Percentiles rank a stretch among this genome's conserved stretches.
Conservation (phyloP, 352 stramenopile genomes). For the Halophytophthora batemanensis region DNA sequence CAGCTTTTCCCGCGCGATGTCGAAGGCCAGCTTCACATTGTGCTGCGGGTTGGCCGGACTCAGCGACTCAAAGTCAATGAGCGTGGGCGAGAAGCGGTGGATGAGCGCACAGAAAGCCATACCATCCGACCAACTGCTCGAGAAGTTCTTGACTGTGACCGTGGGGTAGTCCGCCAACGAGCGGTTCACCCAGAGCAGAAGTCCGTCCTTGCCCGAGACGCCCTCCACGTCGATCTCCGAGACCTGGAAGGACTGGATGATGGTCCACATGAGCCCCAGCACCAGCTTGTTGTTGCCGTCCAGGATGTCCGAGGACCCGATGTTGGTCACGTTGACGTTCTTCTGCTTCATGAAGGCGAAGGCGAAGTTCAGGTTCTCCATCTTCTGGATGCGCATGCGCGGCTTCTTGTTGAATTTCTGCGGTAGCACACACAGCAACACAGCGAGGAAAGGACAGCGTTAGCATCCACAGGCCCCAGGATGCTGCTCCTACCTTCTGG, state of each 20-base stretch:
- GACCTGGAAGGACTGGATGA: slow-evolving; percentile 90
- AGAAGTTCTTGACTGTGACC: slow-evolving; percentile 89
- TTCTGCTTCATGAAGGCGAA: slow-evolving; percentile 89
- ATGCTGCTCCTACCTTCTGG: neutral
- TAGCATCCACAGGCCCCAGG: neutral
- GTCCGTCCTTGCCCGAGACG: slow-evolving; percentile 88
- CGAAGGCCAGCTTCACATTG: slow-evolving; percentile 84
- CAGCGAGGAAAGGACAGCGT: neutral
- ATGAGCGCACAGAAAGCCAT: slow-evolving; percentile 91
- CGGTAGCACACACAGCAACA: slow-evolving; percentile 2
- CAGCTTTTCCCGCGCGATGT: slow-evolving; percentile 81
- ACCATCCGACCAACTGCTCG: slow-evolving; percentile 80
- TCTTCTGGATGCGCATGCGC: slow-evolving; percentile 92
- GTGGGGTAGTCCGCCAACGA: slow-evolving; percentile 82
- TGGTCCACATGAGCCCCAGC: slow-evolving; percentile 90
- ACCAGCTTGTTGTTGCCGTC: slow-evolving; percentile 91
- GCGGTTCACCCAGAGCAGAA: slow-evolving; percentile 89
- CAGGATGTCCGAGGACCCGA: slow-evolving; percentile 90
- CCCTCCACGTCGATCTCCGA: slow-evolving; percentile 85
- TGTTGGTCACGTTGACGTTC: slow-evolving; percentile 89
- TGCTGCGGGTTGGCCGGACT: slow-evolving; percentile 56
- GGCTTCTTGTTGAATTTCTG: slow-evolving; percentile 92
- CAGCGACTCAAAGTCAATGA: slow-evolving; percentile 82
- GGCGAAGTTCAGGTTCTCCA: slow-evolving; percentile 91
- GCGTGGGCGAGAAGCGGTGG: slow-evolving; percentile 84